A percentile compares a stretch with the other conserved stretches of the same genome.
Evolutionary conservation across 2,329 filamentous ascomycete genomes (phyloP).

Genomic region (Cercospora canescens): DNA sequence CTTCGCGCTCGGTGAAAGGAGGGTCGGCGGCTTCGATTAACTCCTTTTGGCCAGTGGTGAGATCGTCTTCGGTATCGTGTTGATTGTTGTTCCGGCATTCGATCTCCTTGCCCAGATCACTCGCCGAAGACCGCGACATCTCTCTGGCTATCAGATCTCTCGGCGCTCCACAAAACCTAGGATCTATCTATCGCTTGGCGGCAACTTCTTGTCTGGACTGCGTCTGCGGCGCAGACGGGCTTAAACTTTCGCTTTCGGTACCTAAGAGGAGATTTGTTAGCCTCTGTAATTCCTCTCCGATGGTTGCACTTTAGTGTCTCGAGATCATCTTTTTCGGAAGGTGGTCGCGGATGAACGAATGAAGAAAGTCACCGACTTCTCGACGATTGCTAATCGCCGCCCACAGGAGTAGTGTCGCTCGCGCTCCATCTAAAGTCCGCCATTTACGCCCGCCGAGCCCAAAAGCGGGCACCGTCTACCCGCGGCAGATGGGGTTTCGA

Average conservation of each 20-base stretch:
- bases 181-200: neutral
- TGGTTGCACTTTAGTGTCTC: neutral
- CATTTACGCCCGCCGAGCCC: neutral
- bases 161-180: neutral
- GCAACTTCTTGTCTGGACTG: neutral
- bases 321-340: neutral
- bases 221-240: neutral
- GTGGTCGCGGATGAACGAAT: neutral
- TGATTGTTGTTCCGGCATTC: neutral
- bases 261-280: neutral
- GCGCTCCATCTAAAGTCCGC: neutral
- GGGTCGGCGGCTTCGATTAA: constrained; percentile 16
- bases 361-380: neutral
- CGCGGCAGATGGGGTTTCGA: neutral
- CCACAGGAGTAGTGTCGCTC: neutral
- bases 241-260: neutral
- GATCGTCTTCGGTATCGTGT: neutral
- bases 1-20: constrained; percentile 8
- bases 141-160: neutral
- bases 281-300: neutral
- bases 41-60: constrained; percentile 1
- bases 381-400: neutral
- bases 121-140: constrained; percentile 5
- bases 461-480: neutral
- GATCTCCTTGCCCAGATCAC: constrained; percentile 4